Percentiles rank a stretch among this genome's conserved stretches.
phyloP scores from a whole-genome alignment of 441 rosid species.

The Croton setiger region DNA sequence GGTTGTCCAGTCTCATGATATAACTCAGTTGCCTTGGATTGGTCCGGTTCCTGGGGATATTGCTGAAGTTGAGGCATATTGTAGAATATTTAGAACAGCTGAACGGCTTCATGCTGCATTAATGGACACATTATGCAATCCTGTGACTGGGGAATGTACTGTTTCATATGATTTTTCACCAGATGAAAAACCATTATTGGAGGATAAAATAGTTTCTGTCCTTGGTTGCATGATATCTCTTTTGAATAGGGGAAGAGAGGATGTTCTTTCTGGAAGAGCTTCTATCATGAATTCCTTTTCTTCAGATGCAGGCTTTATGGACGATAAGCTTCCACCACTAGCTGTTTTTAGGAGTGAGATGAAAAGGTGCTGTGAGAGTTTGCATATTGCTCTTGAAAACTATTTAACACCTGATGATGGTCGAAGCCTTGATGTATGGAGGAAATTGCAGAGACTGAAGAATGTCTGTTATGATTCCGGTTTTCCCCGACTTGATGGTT shows the following conservation, averaged over 20 bases:
- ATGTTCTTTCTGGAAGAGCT: constrained; percentile 87
- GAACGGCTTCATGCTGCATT: constrained; percentile 79
- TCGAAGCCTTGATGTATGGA: constrained; percentile 71
- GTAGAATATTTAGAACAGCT: constrained; percentile 88
- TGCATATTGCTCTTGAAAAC: constrained; percentile 88
- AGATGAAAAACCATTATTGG: constrained; percentile 83
- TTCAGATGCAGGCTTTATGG: constrained; percentile 51
- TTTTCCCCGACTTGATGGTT: constrained; percentile 62
- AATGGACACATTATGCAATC: constrained; percentile 95
- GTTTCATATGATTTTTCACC: constrained; percentile 72
- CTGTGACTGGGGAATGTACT: constrained; percentile 85
- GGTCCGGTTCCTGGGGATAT: constrained; percentile 98
- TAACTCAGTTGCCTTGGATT: constrained; percentile 67
- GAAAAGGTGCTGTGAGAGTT: constrained; percentile 96
- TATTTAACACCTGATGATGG: constrained; percentile 72
- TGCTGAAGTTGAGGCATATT: constrained; percentile 95
- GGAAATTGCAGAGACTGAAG: constrained; percentile 88
- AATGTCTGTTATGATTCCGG: constrained; percentile 92
- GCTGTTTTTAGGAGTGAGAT: constrained; percentile 87
- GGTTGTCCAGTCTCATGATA: constrained; percentile 52
- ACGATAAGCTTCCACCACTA: constrained; percentile 82
- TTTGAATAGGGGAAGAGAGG: constrained; percentile 82
- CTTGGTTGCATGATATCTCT: constrained; percentile 92
- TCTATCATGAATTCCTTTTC: constrained; percentile 48
- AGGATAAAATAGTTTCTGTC: constrained; percentile 89